Base-by-base conservation (phyloP, 257 asterid species). In the Linderniella brevidens region DNA sequence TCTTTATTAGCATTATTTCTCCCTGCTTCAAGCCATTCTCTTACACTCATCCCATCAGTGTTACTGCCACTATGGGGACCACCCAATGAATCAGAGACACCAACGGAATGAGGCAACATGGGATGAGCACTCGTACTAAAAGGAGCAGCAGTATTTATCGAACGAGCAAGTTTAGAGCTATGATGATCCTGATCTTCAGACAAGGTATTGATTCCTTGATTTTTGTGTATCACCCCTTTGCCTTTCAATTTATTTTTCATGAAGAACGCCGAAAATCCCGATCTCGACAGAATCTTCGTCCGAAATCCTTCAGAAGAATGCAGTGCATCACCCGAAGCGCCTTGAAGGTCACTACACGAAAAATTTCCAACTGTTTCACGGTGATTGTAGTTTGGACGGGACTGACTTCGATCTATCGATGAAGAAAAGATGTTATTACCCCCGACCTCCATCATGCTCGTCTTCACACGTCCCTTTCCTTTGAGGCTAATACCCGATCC, bases 251-350 rank as follows among this genome's bases (percentile, higher is more conserved):
- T 65, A 70, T 63, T 80, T 56, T 78, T 88, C 47, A 81, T 49
- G 65, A 78, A 78, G 68, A 76, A 80, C 59, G 80, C 85, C 9
- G 95, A 74, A 62, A 71, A 73, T 41, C 96, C 96, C 46, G 90
- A 76, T 49, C 74, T 88, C 5, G 95, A 80, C 32, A 84, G 49
- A 13, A 80, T 76, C 67, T 84, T 88, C 48, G 94, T 78, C 59
- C 94, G 68, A 56, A 74, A 72, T 59, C 88, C 80, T 60, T 81
- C 86, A 64, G 86, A 54, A 43, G 92, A 53, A 51, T 63, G 46
- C 48, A 66, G 52, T 45, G 46, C 50, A 71, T 70, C 63, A 17
- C 48, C 78, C 3, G 60, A 58, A 53, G 58, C 48, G 62, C 58
- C 64, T 61, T 68, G 70, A 39, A 62, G 78, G 17, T 66, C 80